phyloP scores from a whole-genome alignment of 106 monocot genomes.

The Vanilla planifolia region DNA sequence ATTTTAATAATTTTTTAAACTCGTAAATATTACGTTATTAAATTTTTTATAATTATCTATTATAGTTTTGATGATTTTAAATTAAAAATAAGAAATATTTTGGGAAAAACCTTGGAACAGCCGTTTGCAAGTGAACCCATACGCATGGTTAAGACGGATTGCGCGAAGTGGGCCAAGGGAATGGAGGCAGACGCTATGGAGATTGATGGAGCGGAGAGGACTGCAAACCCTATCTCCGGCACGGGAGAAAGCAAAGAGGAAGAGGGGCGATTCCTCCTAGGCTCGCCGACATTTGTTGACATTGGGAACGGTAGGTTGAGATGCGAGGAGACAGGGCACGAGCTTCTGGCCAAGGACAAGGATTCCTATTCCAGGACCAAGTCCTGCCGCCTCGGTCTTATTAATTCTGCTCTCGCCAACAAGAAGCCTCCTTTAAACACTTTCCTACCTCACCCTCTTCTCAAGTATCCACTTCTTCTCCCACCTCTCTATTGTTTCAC shows the following conservation, averaged over 20 bases:
- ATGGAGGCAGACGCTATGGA: too few relatives aligned
- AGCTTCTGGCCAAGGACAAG: slow-evolving; percentile 50
- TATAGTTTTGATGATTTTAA: too few relatives aligned
- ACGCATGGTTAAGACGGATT: too few relatives aligned
- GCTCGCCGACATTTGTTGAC: slow-evolving; percentile 53
- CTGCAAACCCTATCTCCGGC: too few relatives aligned
- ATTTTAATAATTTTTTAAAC: too few relatives aligned
- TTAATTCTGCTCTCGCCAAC: slow-evolving; percentile 47
- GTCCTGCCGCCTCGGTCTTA: slow-evolving; percentile 70
- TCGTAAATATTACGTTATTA: too few relatives aligned
- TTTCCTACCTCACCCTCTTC: slow-evolving; percentile 55
- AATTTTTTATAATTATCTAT: too few relatives aligned
- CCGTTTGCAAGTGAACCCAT: too few relatives aligned
- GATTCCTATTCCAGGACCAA: slow-evolving; percentile 56
- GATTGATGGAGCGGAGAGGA: too few relatives aligned
- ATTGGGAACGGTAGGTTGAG: slow-evolving; percentile 54
- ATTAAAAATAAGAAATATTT: too few relatives aligned
- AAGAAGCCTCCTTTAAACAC: slow-evolving; percentile 69
- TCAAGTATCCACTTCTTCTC: slow-evolving; percentile 26
- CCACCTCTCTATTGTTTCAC: not conserved
- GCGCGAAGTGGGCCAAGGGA: too few relatives aligned
- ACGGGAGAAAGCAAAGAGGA: slow-evolving; percentile 16
- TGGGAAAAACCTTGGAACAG: too few relatives aligned
- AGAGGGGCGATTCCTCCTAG: slow-evolving; percentile 62
- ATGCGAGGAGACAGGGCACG: slow-evolving; percentile 88